Base-by-base conservation (phyloP, 805 yeast species). In the Vanderwaltozyma tropicalis region DNA sequence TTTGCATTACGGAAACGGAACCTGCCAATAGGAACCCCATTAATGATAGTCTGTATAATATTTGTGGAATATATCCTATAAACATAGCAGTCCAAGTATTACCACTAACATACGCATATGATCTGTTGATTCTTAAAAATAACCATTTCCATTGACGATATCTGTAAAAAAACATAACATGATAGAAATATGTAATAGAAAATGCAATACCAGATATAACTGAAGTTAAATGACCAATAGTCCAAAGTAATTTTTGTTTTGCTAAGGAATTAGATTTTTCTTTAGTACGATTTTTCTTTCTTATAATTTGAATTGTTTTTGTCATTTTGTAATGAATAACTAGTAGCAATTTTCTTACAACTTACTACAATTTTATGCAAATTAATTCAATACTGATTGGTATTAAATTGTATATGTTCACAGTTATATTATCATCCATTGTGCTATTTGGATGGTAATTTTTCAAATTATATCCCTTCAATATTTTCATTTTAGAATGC, bases 1-100 rank as follows among this genome's bases (percentile, higher is more conserved):
- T 75, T 33, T 79, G 78, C 24, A 69, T 49, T 37, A 75, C 63
- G 1, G 84, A 69, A 31, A 77, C 62, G 1, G 68, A 43, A 48
- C 76, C 69, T 4, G 87, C 67, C 11, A 62, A 37, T 27, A 72
- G 52, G 1, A 76, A 70, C 13, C 88, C 88, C 6, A 74, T 32
- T 13, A 81, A 61, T 6, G 80, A 54, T 29, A 76, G 45, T 43
- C 78, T 60, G 59, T 80, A 82, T 25, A 67, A 41, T 12, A 78
- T 53, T n/a, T 66, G 56, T 20, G 80, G 74, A 36, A 70, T 53
- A 57, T 48, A 69, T 24, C 52, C 39, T 19, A 50, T 27, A 10
- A 52, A n/a, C 8, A 37, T 31, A 32, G 48, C 44, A 33, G 44
- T 43, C 58, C 57, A 50, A 31, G 49, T 44, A 18, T 34, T 38